A percentile compares a stretch with the other conserved stretches of the same genome.
These are phyloP conservation scores for Septoria petroselini DNA, from an alignment of 2,329 filamentous ascomycete species.

Conservation along the genomic window DNA sequence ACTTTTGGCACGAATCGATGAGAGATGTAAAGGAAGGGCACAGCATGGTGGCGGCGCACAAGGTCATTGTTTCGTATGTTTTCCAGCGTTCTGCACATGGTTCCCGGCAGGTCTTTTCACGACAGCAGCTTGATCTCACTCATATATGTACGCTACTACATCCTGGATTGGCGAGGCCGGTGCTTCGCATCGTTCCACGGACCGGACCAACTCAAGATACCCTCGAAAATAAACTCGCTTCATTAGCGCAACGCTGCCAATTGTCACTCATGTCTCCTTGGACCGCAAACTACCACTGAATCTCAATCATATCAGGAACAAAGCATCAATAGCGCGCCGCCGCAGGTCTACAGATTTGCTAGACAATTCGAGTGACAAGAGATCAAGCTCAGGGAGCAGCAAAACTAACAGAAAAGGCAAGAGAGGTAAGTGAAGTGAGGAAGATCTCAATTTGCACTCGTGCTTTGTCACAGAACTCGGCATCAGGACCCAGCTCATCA, in stretches of 20 bases:
- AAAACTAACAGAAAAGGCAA: too few species aligned
- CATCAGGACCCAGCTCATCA: too few species aligned
- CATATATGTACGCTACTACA: slow-evolving; percentile 1
- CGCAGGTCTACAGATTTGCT: too few species aligned
- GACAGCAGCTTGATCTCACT: slow-evolving; percentile 1
- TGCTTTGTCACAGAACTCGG: too few species aligned
- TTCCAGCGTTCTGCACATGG: not conserved
- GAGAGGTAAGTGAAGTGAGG: slow-evolving; percentile 2
- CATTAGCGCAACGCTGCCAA: slow-evolving; percentile 41
- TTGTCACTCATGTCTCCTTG: slow-evolving; percentile 44
- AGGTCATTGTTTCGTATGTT: slow-evolving; percentile 1
- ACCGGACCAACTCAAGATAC: slow-evolving; percentile 29
- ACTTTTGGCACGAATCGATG: not conserved
- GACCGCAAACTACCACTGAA: slow-evolving; percentile 40
- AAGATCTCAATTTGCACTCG: not conserved
- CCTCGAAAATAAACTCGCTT: slow-evolving; percentile 33
- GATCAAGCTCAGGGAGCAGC: too few species aligned
- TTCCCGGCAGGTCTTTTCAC: not conserved
- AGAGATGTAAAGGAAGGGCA: not conserved
- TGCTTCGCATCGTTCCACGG: slow-evolving; percentile 8
- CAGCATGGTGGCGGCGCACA: slow-evolving; percentile 8
- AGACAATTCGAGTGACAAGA: too few species aligned
- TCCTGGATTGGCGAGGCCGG: not conserved
- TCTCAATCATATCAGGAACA: slow-evolving; percentile 40
- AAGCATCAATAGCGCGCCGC: slow-evolving; percentile 45